phyloP scores from a whole-genome alignment of 2,329 filamentous ascomycete species.

The Claviceps pusilla region DNA sequence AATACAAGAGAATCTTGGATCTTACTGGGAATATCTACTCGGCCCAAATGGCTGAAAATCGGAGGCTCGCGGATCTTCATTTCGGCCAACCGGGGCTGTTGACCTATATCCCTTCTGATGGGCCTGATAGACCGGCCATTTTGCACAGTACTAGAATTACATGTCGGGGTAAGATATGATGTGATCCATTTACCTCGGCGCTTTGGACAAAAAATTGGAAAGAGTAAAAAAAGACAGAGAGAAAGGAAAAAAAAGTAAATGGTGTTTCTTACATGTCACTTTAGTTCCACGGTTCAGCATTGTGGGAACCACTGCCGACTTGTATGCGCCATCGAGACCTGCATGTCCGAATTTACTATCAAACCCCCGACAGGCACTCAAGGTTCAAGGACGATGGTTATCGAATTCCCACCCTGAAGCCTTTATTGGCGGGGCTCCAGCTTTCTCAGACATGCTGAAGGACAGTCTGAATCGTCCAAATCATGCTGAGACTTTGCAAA shows the following conservation, averaged over 20 bases:
- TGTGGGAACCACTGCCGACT: conserved; percentile 18
- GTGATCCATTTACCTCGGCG: background rate
- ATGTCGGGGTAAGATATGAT: conserved; percentile 12
- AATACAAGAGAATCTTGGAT: conserved; percentile 11
- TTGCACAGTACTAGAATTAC: conserved; percentile 18
- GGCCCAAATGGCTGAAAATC: conserved; percentile 24
- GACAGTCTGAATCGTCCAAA: conserved; percentile 22
- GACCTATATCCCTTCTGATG: conserved; percentile 16
- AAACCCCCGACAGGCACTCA: conserved; percentile 16
- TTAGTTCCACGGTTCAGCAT: conserved; percentile 19
- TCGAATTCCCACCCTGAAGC: conserved; percentile 36
- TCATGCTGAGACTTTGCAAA: conserved; percentile 12
- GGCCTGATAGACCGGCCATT: conserved; percentile 12
- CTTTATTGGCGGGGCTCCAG: conserved; percentile 21
- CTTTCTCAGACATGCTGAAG: conserved; percentile 17
- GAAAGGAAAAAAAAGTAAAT: background rate
- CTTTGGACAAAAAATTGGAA: background rate
- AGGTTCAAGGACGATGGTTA: conserved; percentile 34
- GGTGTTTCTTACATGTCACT: background rate
- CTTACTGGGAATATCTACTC: conserved; percentile 16
- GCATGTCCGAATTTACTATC: conserved; percentile 11
- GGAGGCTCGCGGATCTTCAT: conserved; percentile 17
- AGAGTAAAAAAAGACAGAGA: background rate
- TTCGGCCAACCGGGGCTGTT: conserved; percentile 20
- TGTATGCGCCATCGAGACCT: conserved; percentile 20